Percentiles rank a stretch among this genome's conserved stretches.
phyloP scores from a whole-genome alignment of 208 protist species.

The Histomonas meleagridis region DNA sequence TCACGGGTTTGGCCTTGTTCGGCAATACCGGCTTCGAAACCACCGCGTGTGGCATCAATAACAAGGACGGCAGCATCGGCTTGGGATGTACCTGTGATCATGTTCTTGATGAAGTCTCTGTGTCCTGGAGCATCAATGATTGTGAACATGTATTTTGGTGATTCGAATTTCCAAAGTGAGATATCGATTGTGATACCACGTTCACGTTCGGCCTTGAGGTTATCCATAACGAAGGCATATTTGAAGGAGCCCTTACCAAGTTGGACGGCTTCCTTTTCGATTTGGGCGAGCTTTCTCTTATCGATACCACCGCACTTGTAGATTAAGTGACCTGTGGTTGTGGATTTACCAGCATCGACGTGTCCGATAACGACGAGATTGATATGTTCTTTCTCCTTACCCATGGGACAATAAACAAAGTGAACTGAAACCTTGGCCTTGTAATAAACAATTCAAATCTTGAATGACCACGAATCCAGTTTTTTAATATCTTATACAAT shows the following conservation, averaged over 20 bases:
- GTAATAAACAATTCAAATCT: too few species aligned
- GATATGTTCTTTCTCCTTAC: slow-evolving; percentile 1
- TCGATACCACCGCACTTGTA: slow-evolving; percentile 62
- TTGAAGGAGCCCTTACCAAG: slow-evolving; percentile 76
- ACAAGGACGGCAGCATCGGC: not conserved
- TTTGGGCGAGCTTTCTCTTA: slow-evolving; percentile 58
- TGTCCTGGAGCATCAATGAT: slow-evolving; percentile 34
- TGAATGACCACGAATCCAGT: too few species aligned
- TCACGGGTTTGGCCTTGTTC: not conserved
- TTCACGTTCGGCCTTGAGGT: slow-evolving; percentile 78
- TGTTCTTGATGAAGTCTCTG: slow-evolving; percentile 11
- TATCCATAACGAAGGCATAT: slow-evolving; percentile 86
- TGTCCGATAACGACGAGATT: not conserved
- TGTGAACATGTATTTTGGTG: not conserved
- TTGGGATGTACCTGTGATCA: not conserved
- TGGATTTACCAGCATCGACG: slow-evolving; percentile 25
- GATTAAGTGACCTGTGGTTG: slow-evolving; percentile 12
- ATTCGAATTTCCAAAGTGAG: slow-evolving; percentile 78
- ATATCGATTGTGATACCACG: slow-evolving; percentile 92
- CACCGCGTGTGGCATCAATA: not conserved
- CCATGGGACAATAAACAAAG: too few species aligned
- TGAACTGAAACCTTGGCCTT: too few species aligned
- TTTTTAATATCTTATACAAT: too few species aligned
- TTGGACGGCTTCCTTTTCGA: slow-evolving; percentile 63
- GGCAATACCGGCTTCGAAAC: not conserved